Conservation (phyloP, 164 flowering plant genomes). For the Magnolia kwangsiensis region DNA sequence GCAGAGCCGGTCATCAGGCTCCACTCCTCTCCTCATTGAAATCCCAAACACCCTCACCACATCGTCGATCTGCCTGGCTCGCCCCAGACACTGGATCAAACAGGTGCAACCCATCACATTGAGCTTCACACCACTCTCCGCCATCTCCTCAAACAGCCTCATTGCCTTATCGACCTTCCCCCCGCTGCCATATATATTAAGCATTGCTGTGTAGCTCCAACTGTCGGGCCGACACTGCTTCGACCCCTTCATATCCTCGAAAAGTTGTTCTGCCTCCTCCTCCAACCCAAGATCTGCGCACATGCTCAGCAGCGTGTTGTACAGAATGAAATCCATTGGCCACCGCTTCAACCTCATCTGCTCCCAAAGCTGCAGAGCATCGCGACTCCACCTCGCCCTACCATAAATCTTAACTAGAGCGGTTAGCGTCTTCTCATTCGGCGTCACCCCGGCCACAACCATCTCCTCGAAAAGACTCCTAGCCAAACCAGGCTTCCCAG, state of each 20-base stretch:
- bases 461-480: constrained; percentile 75
- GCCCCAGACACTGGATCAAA: constrained; percentile 82
- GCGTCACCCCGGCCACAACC: constrained; percentile 60
- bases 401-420: constrained; percentile 85
- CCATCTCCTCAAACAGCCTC: constrained; percentile 73
- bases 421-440: constrained; percentile 76
- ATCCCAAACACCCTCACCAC: constrained; percentile 56
- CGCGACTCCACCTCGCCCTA: constrained; percentile 79
- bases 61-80: constrained; percentile 64
- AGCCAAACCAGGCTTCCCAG: constrained; percentile 87
- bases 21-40: constrained; percentile 46
- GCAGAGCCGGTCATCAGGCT: constrained; percentile 80
- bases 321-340: constrained; percentile 84
- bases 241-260: constrained; percentile 70
- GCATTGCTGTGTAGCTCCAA: constrained; percentile 90
- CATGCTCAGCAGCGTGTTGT: constrained; percentile 86
- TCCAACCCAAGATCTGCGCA: constrained; percentile 91
- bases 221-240: constrained; percentile 64
- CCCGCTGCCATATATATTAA: constrained; percentile 78
- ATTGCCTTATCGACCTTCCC: constrained; percentile 75
- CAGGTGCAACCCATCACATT: constrained; percentile 94
- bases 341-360: constrained; percentile 63
- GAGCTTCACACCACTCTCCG: constrained; percentile 39
- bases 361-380: constrained; percentile 82
- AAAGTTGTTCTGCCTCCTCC: constrained; percentile 86